These are phyloP conservation scores for Fusarium sp. DNA, from an alignment of 2,329 filamentous ascomycete species.

Conservation along the genomic window DNA sequence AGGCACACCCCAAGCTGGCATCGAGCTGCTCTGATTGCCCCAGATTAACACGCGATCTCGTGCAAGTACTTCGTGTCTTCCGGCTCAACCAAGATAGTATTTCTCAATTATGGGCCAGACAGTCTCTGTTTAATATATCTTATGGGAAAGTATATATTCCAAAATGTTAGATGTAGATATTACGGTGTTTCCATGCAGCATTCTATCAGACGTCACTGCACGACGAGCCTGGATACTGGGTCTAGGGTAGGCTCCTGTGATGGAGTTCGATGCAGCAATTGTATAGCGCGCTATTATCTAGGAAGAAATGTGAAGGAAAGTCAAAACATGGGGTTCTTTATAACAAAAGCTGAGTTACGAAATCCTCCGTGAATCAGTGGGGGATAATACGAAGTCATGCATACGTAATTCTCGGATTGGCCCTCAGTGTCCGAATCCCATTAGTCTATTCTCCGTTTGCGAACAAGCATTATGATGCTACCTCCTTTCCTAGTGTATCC, in stretches of 20 bases:
- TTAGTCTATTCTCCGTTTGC: slow-evolving; percentile 41
- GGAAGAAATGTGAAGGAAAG: background rate
- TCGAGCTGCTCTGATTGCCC: background rate
- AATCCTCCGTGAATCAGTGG: too few relatives aligned
- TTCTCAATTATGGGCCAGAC: too few relatives aligned
- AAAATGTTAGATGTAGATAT: background rate
- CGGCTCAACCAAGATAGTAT: background rate
- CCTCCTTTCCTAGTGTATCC: slow-evolving; percentile 71
- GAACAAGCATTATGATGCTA: slow-evolving; percentile 51
- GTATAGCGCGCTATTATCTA: background rate
- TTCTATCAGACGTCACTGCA: background rate
- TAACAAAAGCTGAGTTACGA: background rate
- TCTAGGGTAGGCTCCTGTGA: background rate
- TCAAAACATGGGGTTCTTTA: background rate
- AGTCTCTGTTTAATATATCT: too few relatives aligned
- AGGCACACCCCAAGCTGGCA: slow-evolving; percentile 12
- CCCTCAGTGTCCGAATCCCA: slow-evolving; percentile 3
- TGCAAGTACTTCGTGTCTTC: slow-evolving; percentile 1
- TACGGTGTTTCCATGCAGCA: background rate
- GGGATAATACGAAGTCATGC: background rate
- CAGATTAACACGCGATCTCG: background rate
- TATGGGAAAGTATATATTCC: too few relatives aligned
- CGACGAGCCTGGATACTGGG: too few relatives aligned
- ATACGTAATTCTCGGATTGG: background rate
- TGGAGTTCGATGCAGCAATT: background rate